A percentile compares a stretch with the other conserved stretches of the same genome.
Conservation (phyloP, 306 rosid genomes). For the Castanea sativa region DNA sequence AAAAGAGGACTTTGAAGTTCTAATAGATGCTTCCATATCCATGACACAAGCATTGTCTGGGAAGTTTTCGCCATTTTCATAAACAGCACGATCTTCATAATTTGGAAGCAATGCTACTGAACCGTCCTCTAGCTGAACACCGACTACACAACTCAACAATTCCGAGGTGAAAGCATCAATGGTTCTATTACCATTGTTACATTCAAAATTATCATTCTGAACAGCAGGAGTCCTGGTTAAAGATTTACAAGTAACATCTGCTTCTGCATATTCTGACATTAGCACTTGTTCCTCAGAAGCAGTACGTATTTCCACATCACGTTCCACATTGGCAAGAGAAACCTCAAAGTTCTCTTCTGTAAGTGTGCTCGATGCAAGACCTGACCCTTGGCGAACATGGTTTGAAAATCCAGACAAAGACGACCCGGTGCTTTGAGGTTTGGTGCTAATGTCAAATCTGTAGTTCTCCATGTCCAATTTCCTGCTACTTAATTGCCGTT, state of each 20-base stretch:
- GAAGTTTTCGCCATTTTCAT: constrained; percentile 38
- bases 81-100: constrained; percentile 26
- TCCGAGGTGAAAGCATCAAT: constrained; percentile 45
- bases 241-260: constrained; percentile 34
- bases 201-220: constrained; percentile 44
- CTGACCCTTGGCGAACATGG: constrained; percentile 35
- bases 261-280: constrained; percentile 35
- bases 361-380: constrained; percentile 31
- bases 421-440: constrained; percentile 38
- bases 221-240: constrained; percentile 26
- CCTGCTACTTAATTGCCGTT: constrained; percentile 58
- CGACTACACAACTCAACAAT: constrained; percentile 20
- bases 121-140: constrained; percentile 33
- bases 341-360: constrained; percentile 36
- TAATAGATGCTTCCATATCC: constrained; percentile 37
- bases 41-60: constrained; percentile 29
- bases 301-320: constrained; percentile 29
- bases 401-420: constrained; percentile 40
- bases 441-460: constrained; percentile 43
- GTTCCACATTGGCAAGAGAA: constrained; percentile 31
- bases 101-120: constrained; percentile 28
- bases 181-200: constrained; percentile 23
- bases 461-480: constrained; percentile 43
- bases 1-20: constrained; percentile 36
- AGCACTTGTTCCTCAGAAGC: constrained; percentile 31